Conservation (phyloP, 2,329 filamentous ascomycete genomes). For the Xylariaceae sp. region DNA sequence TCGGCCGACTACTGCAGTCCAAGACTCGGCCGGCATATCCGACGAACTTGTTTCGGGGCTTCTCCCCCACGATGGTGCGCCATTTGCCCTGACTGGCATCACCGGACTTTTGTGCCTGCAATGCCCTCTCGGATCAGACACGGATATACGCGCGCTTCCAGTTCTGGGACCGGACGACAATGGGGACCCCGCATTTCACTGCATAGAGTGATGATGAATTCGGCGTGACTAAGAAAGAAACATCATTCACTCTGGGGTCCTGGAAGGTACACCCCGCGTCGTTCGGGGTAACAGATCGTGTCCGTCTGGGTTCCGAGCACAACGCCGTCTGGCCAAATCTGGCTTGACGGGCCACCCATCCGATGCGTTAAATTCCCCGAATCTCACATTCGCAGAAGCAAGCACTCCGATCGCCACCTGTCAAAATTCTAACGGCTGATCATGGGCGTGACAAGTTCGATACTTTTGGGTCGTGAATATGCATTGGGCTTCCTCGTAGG, state of each 20-base stretch:
- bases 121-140: not conserved
- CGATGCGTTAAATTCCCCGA: constrained; percentile 13
- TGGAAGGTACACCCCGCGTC: constrained; percentile 19
- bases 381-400: constrained; percentile 16
- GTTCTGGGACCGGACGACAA: constrained; percentile 1
- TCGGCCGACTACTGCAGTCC: not conserved
- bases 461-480: constrained; percentile 57
- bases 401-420: constrained; percentile 3
- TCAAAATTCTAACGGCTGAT: constrained; percentile 37
- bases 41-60: not conserved
- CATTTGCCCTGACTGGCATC: not conserved
- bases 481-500: constrained; percentile 50
- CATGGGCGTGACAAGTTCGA: constrained; percentile 60
- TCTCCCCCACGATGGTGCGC: not conserved
- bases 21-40: not conserved
- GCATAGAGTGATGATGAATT: not conserved
- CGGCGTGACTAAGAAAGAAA: constrained; percentile 1
- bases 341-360: not conserved
- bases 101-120: not conserved
- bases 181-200: no score
- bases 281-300: constrained; percentile 14
- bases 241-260: constrained; percentile 6
- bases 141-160: not conserved
- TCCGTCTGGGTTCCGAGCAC: constrained; percentile 12
- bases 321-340: constrained; percentile 7